Conservation (phyloP, 805 yeast genomes). For the Maudiozyma turicensis region DNA sequence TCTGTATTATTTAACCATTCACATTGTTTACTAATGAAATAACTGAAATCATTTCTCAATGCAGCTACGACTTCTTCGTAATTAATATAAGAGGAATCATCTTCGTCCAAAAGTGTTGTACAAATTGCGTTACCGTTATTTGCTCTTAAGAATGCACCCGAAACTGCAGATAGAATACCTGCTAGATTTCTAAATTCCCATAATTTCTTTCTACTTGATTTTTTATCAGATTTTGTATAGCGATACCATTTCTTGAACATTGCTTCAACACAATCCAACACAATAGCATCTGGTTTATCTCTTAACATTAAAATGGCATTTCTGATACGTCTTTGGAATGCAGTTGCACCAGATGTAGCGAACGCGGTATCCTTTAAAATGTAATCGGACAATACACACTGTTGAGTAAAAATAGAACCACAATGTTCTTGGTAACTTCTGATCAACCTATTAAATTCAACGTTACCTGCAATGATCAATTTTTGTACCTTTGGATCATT, state of each 20-base stretch:
- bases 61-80: not conserved
- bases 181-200: constrained; percentile 54
- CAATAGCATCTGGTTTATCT: constrained; percentile 18
- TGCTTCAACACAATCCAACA: constrained; percentile 26
- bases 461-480: constrained; percentile 36
- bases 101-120: constrained; percentile 15
- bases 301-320: constrained; percentile 27
- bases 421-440: constrained; percentile 21
- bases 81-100: not conserved
- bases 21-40: constrained; percentile 43
- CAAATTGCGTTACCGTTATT: constrained; percentile 33
- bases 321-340: constrained; percentile 60
- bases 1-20: constrained; percentile 39
- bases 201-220: constrained; percentile 29
- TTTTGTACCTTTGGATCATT: constrained; percentile 42
- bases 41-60: constrained; percentile 32
- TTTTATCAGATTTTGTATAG: constrained; percentile 11
- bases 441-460: constrained; percentile 19
- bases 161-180: constrained; percentile 61
- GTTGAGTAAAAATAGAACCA: constrained; percentile 8
- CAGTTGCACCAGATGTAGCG: constrained; percentile 56
- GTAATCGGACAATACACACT: constrained; percentile 32
- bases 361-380: constrained; percentile 38
- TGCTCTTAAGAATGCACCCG: constrained; percentile 34
- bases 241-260: constrained; percentile 31